Conservation (phyloP, 1,284 basidiomycete species). For the Tremellales sp. region DNA sequence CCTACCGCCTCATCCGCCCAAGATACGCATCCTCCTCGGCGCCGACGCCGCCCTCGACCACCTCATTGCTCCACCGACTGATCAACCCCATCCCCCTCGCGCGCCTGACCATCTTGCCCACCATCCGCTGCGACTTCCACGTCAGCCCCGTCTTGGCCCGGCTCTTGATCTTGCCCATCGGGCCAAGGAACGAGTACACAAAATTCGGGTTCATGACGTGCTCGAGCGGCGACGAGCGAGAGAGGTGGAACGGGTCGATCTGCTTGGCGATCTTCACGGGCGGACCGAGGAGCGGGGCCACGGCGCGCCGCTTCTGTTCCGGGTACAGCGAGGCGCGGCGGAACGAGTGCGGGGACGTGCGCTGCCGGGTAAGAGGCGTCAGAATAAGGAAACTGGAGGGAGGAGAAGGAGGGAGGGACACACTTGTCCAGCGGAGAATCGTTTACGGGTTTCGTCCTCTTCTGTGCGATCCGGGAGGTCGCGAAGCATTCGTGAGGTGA, state of each 20-base stretch:
- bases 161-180: constrained; percentile 78
- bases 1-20: not conserved
- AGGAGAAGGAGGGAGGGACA: too few relatives aligned
- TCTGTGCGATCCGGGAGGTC: too few relatives aligned
- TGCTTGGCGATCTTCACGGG: constrained; percentile 25
- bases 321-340: too few relatives aligned
- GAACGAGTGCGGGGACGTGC: too few relatives aligned
- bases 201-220: constrained; percentile 60
- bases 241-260: constrained; percentile 44
- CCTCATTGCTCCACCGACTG: constrained; percentile 50
- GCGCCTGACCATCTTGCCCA: constrained; percentile 84
- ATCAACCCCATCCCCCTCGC: constrained; percentile 91
- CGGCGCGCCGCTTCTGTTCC: too few relatives aligned
- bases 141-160: constrained; percentile 72
- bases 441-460: too few relatives aligned
- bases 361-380: too few relatives aligned
- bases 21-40: not conserved
- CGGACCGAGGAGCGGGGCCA: constrained; percentile 43
- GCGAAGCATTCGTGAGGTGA: too few relatives aligned
- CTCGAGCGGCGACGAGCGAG: constrained; percentile 30
- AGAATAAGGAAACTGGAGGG: too few relatives aligned
- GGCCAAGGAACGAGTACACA: constrained; percentile 65
- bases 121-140: constrained; percentile 69
- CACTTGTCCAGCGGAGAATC: too few relatives aligned
- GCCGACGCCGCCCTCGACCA: constrained; percentile 16